Base-by-base conservation (phyloP, 805 yeast species). In the Yarrowia osloensis region DNA sequence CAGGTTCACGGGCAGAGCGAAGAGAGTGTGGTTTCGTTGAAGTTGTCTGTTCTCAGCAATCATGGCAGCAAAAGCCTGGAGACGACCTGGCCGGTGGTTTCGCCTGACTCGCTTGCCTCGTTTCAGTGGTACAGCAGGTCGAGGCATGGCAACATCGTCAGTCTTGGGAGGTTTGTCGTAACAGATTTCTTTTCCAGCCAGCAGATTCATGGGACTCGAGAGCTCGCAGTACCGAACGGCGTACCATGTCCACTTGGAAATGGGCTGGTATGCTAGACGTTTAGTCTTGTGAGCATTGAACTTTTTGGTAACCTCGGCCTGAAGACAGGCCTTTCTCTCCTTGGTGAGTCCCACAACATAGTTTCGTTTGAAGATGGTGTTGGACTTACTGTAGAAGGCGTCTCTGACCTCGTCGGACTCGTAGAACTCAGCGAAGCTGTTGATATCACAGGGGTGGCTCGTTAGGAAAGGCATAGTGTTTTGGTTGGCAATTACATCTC, bases 331-430 rank as follows among this genome's bases (percentile, higher is more conserved):
- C 40, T 50, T 50, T 12, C 15, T 21, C 19, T 33, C 28, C 15
- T 33, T 50, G 19, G 15, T 22, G 1, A 50, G 28, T 6, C 57
- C 57, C 1, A 54, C 24, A 2, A 24, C 26, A 24, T 54, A 54
- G 61, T 24, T n/a, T 1, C 31, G 33, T 24, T 54, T 35, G 6
- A 35, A 0, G 19, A 24, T 1, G 5, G 4, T 11, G n/a, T 54
- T 54, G 44, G 44, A 31, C 44, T 37, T 54, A 24, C 44, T 54
- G 44, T 54, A 54, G 22, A 54, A 54, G 33, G 61, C 61, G 29
- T 54, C 44, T 22, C 44, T 3, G 26, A 35, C 15, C 3, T 24
- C 31, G 4, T 35, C 33, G 2, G 44, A 9, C 31, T 24, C 40
- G 12, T 50, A 33, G 21, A 31, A 54, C 33, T 35, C 61, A 2